Base-by-base conservation (phyloP, 2,329 filamentous ascomycete genomes). In the Verticillium zaregamsianum region DNA sequence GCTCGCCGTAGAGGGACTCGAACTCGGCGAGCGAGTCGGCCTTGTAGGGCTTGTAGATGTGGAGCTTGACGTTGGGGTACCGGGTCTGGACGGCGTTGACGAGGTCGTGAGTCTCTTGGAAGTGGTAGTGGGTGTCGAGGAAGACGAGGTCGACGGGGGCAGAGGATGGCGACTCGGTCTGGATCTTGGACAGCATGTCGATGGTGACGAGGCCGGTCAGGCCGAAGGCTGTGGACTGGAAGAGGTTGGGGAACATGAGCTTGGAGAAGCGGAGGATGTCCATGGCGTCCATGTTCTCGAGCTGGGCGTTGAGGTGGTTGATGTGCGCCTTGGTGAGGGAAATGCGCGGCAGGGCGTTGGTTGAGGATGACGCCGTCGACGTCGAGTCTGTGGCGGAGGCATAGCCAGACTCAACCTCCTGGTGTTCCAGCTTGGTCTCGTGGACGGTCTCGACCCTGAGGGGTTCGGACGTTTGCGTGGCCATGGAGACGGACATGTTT, bases 221-320 rank as follows among this genome's bases (percentile, higher is more conserved):
- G 59, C 91, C 91, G 72, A 94, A 94, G 61, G 91, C 91, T 14
- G 91, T 94, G 54, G 90, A 92, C 77, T 95, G 91, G 79, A 87
- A 97, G 55, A 98, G 86, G 73, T 90, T 90, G 70, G 95, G 95
- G 70, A 99, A 90, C 69, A 94, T 90, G 69, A 91, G 89, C 73
- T 94, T 90, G 82, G 90, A 92, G 90, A 96, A 97, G 78, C 88
- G 90, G 64, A 99, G 86, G 70, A 98, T 90, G 67, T 97, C 94
- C 84, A 94, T 83, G 64, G 95, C 92, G 73, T 93, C 87, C 76
- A 98, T 90, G 72, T 89, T 86, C 76, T 95, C 91, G 69, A 99
- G 81, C 77, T 96, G 92, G 66, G 87, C 79, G 82, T 99, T 99
- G 74, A 99, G 84, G 77, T 94, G 94, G 70, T 91, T 89, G 68